Evolutionary conservation across 139 green algal species (phyloP).

Genomic region (Chloropicon primus): DNA sequence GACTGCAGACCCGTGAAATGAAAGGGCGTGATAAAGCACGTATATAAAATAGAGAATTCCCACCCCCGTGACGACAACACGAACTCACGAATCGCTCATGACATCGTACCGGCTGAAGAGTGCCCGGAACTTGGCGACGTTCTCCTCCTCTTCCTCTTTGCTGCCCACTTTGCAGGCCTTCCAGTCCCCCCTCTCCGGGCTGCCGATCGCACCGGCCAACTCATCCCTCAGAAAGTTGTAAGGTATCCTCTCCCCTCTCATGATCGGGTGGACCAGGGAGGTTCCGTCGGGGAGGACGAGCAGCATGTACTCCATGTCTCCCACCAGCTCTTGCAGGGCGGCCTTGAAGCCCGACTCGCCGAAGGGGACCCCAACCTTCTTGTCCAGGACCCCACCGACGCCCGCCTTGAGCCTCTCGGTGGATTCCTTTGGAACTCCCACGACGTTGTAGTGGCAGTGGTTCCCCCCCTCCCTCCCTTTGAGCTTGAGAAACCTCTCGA

Average conservation of each 20-base stretch:
- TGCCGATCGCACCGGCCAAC: slow-evolving; percentile 44
- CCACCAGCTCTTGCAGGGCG: slow-evolving; percentile 31
- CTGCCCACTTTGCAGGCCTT: slow-evolving; percentile 24
- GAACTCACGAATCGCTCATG: too few species aligned
- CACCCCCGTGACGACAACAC: too few species aligned
- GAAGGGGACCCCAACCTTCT: slow-evolving; percentile 56
- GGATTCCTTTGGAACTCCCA: slow-evolving; percentile 31
- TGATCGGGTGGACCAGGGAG: slow-evolving; percentile 53
- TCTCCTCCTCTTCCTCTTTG: not conserved
- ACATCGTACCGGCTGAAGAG: not conserved
- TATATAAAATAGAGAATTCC: too few species aligned
- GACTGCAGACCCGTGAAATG: slow-evolving; percentile 8
- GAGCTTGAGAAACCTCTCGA: slow-evolving; percentile 70
- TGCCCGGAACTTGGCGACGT: not conserved
- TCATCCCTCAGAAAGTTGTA: slow-evolving; percentile 57
- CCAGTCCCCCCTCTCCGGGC: slow-evolving; percentile 68
- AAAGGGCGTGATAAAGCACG: too few species aligned
- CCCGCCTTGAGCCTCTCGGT: slow-evolving; percentile 19
- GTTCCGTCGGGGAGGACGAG: slow-evolving; percentile 61
- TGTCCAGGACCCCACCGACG: slow-evolving; percentile 59
- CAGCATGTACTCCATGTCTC: slow-evolving; percentile 62
- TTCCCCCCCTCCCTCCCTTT: slow-evolving; percentile 53
- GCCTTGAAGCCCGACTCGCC: slow-evolving; percentile 22
- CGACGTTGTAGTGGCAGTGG: slow-evolving; percentile 74
- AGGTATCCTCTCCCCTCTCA: slow-evolving; percentile 34